A percentile compares a stretch with the other conserved stretches of the same genome.
Conservation (phyloP, 2,329 filamentous ascomycete genomes). For the Phialocephala sp. region DNA sequence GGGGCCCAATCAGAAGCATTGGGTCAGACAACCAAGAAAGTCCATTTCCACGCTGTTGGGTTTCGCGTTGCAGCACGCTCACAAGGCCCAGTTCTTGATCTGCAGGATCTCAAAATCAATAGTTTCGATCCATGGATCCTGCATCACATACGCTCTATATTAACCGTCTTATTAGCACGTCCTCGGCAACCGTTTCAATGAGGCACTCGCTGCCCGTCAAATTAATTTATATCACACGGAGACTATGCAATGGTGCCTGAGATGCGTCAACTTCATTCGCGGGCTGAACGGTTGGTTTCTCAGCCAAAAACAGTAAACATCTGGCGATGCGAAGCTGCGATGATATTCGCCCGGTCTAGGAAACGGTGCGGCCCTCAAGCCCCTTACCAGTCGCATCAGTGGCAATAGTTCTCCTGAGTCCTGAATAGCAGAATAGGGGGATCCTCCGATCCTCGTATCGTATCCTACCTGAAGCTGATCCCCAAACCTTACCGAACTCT, state of each 20-base stretch:
- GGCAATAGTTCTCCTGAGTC: conserved; percentile 9
- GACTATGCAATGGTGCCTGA: conserved; percentile 19
- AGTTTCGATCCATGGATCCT: conserved; percentile 32
- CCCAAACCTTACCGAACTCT: conserved; percentile 17
- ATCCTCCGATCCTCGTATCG: neutral
- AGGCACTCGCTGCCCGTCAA: conserved; percentile 24
- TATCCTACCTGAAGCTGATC: conserved; percentile 7
- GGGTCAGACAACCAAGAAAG: conserved; percentile 16
- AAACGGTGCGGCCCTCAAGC: conserved; percentile 19
- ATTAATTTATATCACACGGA: conserved; percentile 37
- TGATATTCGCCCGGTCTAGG: neutral
- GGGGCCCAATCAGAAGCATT: neutral
- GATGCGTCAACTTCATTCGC: conserved; percentile 24
- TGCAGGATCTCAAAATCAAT: conserved; percentile 35
- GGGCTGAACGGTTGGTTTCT: conserved; percentile 23
- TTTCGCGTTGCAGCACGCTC: conserved; percentile 30
- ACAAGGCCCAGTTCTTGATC: conserved; percentile 24
- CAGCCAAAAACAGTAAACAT: conserved; percentile 8
- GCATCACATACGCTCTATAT: conserved; percentile 28
- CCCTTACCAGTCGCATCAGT: neutral
- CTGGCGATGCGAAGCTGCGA: conserved; percentile 2
- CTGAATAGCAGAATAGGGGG: conserved; percentile 1
- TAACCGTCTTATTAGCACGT: conserved; percentile 29
- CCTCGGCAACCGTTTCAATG: conserved; percentile 34
- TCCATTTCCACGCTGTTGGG: conserved; percentile 29